phyloP scores from a whole-genome alignment of 371 early-diverging fungal genomes.

The Mortierella sp. region DNA sequence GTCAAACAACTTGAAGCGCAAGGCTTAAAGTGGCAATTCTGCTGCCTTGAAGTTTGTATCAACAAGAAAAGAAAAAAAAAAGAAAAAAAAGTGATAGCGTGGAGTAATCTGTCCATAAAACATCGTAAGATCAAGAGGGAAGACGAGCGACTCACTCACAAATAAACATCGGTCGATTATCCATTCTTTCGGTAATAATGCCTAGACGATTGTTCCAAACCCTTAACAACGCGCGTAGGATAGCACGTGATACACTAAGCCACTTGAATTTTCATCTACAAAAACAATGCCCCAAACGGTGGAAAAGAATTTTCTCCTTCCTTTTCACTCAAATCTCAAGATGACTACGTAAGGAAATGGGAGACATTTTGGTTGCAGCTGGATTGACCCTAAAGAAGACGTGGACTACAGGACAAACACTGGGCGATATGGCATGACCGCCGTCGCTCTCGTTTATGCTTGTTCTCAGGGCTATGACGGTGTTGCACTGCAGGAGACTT shows the following conservation, averaged over 20 bases:
- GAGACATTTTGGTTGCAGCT: background rate
- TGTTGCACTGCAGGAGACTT: background rate
- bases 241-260: constrained; percentile 5
- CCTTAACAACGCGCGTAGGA: too few species aligned
- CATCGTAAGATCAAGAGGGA: too few species aligned
- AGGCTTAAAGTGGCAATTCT: background rate
- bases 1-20: constrained; percentile 62
- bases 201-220: too few species aligned
- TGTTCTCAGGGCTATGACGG: constrained; percentile 45
- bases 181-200: too few species aligned
- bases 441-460: constrained; percentile 17
- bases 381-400: constrained; percentile 17
- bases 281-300: constrained; percentile 37
- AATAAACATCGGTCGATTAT: too few species aligned
- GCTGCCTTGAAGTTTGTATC: background rate
- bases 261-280: constrained; percentile 4
- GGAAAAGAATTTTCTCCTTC: constrained; percentile 48
- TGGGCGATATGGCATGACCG: background rate
- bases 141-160: too few species aligned
- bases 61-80: constrained; percentile 10
- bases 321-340: constrained; percentile 54
- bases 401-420: constrained; percentile 44
- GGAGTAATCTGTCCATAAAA: constrained; percentile 3
- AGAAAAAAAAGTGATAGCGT: constrained; percentile 6
- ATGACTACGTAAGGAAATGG: constrained; percentile 53